Evolutionary conservation across 2,329 filamentous ascomycete genomes (phyloP).

Genomic region (Xylariaceae sp.): DNA sequence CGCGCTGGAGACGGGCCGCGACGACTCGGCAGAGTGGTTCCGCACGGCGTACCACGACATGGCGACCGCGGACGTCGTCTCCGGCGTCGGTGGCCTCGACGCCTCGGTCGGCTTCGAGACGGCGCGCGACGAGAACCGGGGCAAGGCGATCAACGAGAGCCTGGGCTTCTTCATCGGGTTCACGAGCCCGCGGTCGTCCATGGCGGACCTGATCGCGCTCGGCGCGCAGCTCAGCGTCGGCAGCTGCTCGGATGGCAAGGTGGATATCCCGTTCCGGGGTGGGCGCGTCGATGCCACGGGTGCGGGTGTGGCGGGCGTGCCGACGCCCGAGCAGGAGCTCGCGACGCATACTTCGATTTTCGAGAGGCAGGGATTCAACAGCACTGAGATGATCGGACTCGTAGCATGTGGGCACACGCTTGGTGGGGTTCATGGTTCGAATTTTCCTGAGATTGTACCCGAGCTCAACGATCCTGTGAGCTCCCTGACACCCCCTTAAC

Average conservation of each 20-base stretch:
- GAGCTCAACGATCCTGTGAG: conserved; percentile 24
- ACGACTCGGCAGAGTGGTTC: conserved; percentile 20
- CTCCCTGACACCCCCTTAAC: conserved; percentile 22
- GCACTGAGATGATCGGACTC: conserved; percentile 31
- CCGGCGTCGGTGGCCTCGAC: conserved; percentile 17
- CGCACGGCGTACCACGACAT: conserved; percentile 20
- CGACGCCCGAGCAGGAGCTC: conserved; percentile 26
- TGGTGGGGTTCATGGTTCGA: conserved; percentile 39
- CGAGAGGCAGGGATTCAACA: conserved; percentile 27
- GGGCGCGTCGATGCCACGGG: conserved; percentile 28
- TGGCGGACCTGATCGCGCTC: conserved; percentile 30
- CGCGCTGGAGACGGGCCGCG: conserved; percentile 5
- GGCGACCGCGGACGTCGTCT: conserved; percentile 13
- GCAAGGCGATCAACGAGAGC: conserved; percentile 17
- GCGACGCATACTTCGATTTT: conserved; percentile 23
- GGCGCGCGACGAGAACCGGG: conserved; percentile 15
- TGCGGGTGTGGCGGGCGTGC: conserved; percentile 28
- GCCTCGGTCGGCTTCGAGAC: conserved; percentile 18
- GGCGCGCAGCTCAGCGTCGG: conserved; percentile 8
- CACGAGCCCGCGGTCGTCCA: conserved; percentile 17
- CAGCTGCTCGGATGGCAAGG: neutral
- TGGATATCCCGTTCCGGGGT: conserved; percentile 23
- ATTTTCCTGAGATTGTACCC: conserved; percentile 37
- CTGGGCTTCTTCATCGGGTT: conserved; percentile 19
- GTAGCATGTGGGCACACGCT: conserved; percentile 33